Evolutionary conservation across 768 basidiomycete genomes (phyloP), one percentile per base, ranked within the genome.

Genomic region (Podaxis sp.): DNA sequence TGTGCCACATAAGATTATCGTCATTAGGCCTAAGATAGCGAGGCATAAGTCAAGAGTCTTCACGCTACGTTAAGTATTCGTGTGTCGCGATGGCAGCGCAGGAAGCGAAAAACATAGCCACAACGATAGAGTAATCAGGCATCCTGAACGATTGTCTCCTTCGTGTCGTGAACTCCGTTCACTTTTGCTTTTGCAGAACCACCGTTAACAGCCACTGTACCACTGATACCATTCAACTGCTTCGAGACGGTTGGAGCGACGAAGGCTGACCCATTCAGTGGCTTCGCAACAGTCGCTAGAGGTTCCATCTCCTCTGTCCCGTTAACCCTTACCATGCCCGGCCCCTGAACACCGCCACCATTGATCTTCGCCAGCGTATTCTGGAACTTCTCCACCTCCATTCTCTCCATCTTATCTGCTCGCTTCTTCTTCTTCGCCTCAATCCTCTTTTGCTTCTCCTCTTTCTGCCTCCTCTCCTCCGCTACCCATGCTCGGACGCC

Each of bases 401-500:
- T 55, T 59, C 62, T 70, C 56, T 70, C 72, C 61, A 63, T 64
- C 67, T 61, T 71, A 60, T 71, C 71, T 38, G 63, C 65, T 38
- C 49, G 66, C 65, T 69, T 73, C 59, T 58, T 65, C 63, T 67
- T 75, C 56, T 64, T 64, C 47, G 68, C 75, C 33, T 73, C 74
- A 57, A 79, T 79, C 40, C 74, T 61, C n/a, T 63, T 69, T 59
- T 65, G 71, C 61, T 73, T 75, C 65, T 74, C 76, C 51, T 65
- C 63, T 47, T 71, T 66, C 63, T 80, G 76, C 22, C 58, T 64
- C 27, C 74, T 66, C 66, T 79, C 75, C 8, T 73, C 59, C 27
- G 73, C 71, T 1, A 85, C 75, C 83, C 85, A 87, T n/a, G 65
- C 72, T 6, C 64, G 66, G 11, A 72, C 66, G n/a, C 68, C 73